Evolutionary conservation across 1,139 yeast species (phyloP).

Genomic region (Kurtzmaniella quercitrusa): DNA sequence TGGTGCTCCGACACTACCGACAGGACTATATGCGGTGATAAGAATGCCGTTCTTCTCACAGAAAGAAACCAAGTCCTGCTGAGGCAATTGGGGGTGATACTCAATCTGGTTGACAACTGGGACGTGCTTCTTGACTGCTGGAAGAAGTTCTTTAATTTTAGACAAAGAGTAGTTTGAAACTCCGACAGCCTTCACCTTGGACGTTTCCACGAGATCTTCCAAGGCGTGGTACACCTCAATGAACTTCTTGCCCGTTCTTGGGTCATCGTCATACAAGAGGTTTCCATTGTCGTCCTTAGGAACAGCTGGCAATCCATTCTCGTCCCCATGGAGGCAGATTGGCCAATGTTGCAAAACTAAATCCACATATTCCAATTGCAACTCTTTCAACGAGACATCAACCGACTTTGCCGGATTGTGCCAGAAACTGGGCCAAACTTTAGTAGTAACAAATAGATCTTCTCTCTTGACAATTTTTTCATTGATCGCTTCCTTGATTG

Average conservation of each 20-base stretch:
- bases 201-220: conserved; percentile 36
- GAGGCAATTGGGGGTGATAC: conserved; percentile 38
- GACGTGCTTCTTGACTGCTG: conserved; percentile 19
- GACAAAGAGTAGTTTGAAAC: conserved; percentile 30
- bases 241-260: conserved; percentile 32
- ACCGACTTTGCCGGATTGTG: conserved; percentile 36
- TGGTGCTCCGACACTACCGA: conserved; percentile 33
- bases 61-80: conserved; percentile 28
- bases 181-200: conserved; percentile 28
- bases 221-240: conserved; percentile 45
- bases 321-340: conserved; percentile 32
- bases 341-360: conserved; percentile 65
- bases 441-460: conserved; percentile 56
- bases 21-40: conserved; percentile 33
- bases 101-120: conserved; percentile 37
- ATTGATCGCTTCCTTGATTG: conserved; percentile 42
- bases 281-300: conserved; percentile 40
- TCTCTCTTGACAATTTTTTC: conserved; percentile 50
- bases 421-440: conserved; percentile 49
- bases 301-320: conserved; percentile 30
- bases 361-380: conserved; percentile 57
- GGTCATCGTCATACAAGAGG: conserved; percentile 38
- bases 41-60: conserved; percentile 21
- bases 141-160: conserved; percentile 23
- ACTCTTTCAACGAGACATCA: conserved; percentile 27